Base-by-base conservation (phyloP, 192 early-diverging fungal genomes). In the Linnemannia hyalina region DNA sequence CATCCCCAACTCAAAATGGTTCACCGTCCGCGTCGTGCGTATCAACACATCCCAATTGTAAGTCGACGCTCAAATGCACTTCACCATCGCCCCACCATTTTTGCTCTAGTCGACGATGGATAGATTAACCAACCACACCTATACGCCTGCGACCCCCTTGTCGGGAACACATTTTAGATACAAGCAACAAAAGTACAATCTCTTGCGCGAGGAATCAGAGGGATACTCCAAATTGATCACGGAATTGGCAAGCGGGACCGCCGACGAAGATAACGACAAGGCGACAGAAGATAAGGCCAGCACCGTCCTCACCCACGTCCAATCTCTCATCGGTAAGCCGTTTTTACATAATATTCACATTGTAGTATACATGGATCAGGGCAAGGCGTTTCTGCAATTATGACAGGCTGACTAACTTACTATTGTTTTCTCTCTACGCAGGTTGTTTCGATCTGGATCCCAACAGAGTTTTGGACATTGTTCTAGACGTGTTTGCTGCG, bases 391-490 rank as follows among this genome's bases (percentile, higher is more conserved):
- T 91, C 15, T 38, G 49, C 55, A 73, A 13, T 11, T 11, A 15
- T 0, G 74, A 46, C 55, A 74, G 18, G 60, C 78, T 22, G 6
- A 7, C 55, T 26, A 26, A 57, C 16, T 15, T 13, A 15, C 35
- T 23, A 23, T 46, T 44, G 55, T 41, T 0, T 71, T 74, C 26
- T 71, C 32, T 57, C 57, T 75, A 22, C 49, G 5, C 49, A 88
- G 91, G 96, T 36, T 94, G 93, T 54, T 97, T 97, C 82, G 91
- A 93, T 78, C 83, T 97, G 65, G 96, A 97, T 75, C 96, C 96
- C 0, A 96, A 95, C 87, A 92, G 96, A n/a, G 95, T 96, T 0
- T 75, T 97, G 69, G 96, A 96, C 80, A 78, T 97, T 29, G 84
- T 95, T 4, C 82, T 97, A 49, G 96, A 97, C 70, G 80, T 93